phyloP scores from a whole-genome alignment of 2,329 filamentous ascomycete species.

The Fusarium subtropicale region DNA sequence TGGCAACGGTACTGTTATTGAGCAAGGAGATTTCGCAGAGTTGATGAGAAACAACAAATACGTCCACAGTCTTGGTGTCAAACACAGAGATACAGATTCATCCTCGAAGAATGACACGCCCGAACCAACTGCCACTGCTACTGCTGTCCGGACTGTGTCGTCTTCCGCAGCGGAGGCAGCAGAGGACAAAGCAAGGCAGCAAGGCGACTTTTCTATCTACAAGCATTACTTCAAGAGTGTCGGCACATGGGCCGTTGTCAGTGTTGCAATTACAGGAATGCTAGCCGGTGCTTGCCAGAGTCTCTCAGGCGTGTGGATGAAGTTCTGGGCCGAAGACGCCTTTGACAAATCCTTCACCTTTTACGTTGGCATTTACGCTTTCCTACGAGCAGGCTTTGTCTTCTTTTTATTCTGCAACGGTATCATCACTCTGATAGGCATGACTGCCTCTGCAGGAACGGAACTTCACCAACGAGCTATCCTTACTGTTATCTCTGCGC shows the following conservation, averaged over 20 bases:
- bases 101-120: background rate
- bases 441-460: conserved; percentile 49
- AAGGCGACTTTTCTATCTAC: conserved; percentile 52
- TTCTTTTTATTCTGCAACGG: conserved; percentile 38
- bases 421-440: conserved; percentile 34
- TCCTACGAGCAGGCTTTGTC: conserved; percentile 37
- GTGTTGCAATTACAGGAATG: conserved; percentile 39
- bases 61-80: conserved; percentile 53
- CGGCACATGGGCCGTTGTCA: conserved; percentile 22
- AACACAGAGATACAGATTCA: conserved; percentile 24
- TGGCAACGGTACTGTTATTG: conserved; percentile 54
- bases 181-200: conserved; percentile 46
- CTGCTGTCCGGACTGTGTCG: background rate
- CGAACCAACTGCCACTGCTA: background rate
- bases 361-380: conserved; percentile 50
- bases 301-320: conserved; percentile 55
- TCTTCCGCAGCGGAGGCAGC: conserved; percentile 5
- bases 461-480: conserved; percentile 52
- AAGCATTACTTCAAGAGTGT: conserved; percentile 51
- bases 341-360: conserved; percentile 41
- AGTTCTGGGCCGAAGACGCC: conserved; percentile 54
- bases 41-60: conserved; percentile 53
- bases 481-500: conserved; percentile 52
- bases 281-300: conserved; percentile 46
- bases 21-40: conserved; percentile 53